A percentile compares a stretch with the other conserved stretches of the same genome.
Conservation (phyloP, 2,329 filamentous ascomycete species). For the Nannizziopsis arthrosporioides region DNA sequence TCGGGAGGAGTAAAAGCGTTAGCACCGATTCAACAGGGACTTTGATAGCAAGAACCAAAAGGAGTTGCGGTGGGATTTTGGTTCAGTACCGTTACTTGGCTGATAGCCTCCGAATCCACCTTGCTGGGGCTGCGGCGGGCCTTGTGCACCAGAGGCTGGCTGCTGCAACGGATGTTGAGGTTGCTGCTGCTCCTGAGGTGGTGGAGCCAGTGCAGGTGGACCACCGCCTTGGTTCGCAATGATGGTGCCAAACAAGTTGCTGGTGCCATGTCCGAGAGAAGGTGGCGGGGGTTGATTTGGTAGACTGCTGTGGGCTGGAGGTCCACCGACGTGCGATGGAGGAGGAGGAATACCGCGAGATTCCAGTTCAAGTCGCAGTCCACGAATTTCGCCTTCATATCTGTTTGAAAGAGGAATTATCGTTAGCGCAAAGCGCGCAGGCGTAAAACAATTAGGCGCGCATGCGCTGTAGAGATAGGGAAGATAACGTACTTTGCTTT, state of each 20-base stretch:
- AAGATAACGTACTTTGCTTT: slow-evolving; percentile 73
- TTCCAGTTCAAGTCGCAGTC: slow-evolving; percentile 79
- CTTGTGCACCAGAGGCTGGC: slow-evolving; percentile 45
- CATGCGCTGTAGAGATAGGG: not conserved
- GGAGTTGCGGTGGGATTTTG: slow-evolving; percentile 4
- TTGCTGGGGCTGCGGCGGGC: slow-evolving; percentile 60
- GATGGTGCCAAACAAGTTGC: slow-evolving; percentile 87
- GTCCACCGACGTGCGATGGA: slow-evolving; percentile 59
- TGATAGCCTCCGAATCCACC: slow-evolving; percentile 61
- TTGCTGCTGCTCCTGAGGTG: slow-evolving; percentile 52
- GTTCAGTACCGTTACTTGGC: slow-evolving; percentile 49
- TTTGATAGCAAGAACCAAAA: not conserved
- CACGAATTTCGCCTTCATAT: slow-evolving; percentile 82
- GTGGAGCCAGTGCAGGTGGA: slow-evolving; percentile 70
- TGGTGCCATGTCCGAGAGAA: slow-evolving; percentile 72
- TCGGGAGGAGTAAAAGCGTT: slow-evolving; percentile 35
- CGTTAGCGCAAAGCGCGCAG: slow-evolving; percentile 8
- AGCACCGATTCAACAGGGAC: slow-evolving; percentile 18
- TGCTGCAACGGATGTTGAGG: slow-evolving; percentile 49
- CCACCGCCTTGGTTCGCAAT: slow-evolving; percentile 84
- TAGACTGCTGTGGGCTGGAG: slow-evolving; percentile 65
- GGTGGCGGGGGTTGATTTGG: slow-evolving; percentile 68
- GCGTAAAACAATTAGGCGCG: not conserved
- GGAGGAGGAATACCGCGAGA: slow-evolving; percentile 52
- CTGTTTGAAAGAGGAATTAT: slow-evolving; percentile 36